Percentiles rank a stretch among this genome's conserved stretches.
Evolutionary conservation across 2,329 filamentous ascomycete genomes (phyloP).

Genomic region (Graphiopsis chlorocephala): DNA sequence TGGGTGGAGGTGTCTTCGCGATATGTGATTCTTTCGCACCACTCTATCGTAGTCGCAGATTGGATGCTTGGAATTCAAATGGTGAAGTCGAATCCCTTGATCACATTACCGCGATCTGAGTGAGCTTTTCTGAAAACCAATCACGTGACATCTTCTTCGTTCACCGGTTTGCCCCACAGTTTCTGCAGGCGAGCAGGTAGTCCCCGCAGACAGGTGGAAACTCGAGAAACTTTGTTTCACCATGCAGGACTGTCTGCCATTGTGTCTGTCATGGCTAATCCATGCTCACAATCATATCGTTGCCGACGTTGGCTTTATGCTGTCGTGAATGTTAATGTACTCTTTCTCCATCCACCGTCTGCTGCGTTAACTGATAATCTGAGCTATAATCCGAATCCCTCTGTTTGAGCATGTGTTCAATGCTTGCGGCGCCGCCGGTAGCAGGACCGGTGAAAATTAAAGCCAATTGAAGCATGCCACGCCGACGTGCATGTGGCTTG

Average conservation of each 20-base stretch:
- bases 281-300: background rate
- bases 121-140: background rate
- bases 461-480: background rate
- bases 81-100: background rate
- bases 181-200: background rate
- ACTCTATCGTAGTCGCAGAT: background rate
- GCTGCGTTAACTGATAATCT: background rate
- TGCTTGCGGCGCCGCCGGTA: background rate
- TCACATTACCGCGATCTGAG: background rate
- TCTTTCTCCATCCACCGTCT: background rate
- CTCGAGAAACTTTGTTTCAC: no score
- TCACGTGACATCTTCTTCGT: background rate
- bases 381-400: background rate
- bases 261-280: background rate
- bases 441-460: background rate
- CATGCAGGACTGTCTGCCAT: background rate
- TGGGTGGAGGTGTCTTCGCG: background rate
- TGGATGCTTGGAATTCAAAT: background rate
- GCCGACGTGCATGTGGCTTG: background rate
- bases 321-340: background rate
- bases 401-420: background rate
- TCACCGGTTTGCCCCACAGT: background rate
- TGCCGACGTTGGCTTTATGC: background rate
- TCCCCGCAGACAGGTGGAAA: no score
- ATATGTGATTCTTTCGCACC: background rate